Evolutionary conservation across 2,329 filamentous ascomycete genomes (phyloP), one percentile per base, ranked within the genome.

Genomic region (Aspergillus udagawae): DNA sequence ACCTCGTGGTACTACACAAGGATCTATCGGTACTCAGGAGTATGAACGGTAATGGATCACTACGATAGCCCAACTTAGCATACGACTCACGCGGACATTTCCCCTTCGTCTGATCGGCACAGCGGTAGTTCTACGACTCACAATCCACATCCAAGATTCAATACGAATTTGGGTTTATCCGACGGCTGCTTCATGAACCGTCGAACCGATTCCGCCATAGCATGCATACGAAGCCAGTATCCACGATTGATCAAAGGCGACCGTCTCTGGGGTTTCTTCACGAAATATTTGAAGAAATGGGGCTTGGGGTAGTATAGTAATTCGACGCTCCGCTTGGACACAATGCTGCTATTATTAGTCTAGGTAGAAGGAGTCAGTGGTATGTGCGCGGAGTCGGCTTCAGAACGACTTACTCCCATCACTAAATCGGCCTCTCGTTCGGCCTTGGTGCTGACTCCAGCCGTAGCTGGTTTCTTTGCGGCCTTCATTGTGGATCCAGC

Each of bases 251-350:
- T 94, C 52, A 96, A 80, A 1, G 93, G 92, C n/a, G 91, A 87
- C 50, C 92, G 82, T 59, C 91, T 82, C 73, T 91, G 87, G 64
- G 89, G 89, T 71, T 92, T 95, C 64, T 84, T 87, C 35, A 96
- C 91, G 73, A 97, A 97, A 69, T 91, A 88, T 49, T 89, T 87
- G 65, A 94, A 93, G 77, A 90, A 96, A 71, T 95, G 89, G 28
- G 89, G 84, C 67, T 95, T 86, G 38, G 88, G 82, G 69, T 90
- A 88, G 73, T 97, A 97, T 14, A 96, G 79, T 65, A 87, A 87
- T 70, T 96, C 92, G n/a, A 97, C 92, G 66, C 91, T 94, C 64
- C 92, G 82, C 72, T 97, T 97, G 14, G 92, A 96, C 17, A 92
- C 88, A 64, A 96, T 96, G 68, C 90, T 95, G 74, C 90, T 93